Conservation (phyloP, 192 early-diverging fungal species). For the Gigaspora rosea region DNA sequence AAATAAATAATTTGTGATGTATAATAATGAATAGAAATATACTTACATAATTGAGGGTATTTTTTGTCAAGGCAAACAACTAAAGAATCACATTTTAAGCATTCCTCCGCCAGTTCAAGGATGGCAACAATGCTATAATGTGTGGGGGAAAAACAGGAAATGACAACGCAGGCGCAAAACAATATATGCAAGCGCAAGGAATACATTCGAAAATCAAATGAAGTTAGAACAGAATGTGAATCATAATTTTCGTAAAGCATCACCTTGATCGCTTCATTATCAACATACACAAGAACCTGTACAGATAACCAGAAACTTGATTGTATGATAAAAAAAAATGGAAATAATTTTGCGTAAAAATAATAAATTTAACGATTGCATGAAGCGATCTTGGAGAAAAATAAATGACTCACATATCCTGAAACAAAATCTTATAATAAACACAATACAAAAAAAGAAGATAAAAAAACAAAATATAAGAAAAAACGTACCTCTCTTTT, state of each 20-base stretch:
- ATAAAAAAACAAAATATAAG: background rate
- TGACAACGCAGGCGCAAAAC: conserved; percentile 2
- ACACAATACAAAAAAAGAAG: background rate
- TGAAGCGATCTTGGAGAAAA: background rate
- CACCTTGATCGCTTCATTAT: background rate
- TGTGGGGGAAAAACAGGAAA: background rate
- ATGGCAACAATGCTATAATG: conserved; percentile 20
- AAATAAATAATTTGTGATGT: background rate
- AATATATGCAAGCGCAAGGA: background rate
- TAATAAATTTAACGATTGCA: too few species aligned
- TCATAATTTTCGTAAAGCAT: background rate
- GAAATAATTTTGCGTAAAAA: too few species aligned
- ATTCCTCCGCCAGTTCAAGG: conserved; percentile 30
- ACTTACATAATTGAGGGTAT: background rate
- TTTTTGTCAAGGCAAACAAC: conserved; percentile 25
- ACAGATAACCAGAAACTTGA: background rate
- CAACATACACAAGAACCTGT: background rate
- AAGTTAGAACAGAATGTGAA: conserved; percentile 17
- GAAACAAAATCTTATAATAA: background rate
- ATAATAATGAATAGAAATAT: background rate
- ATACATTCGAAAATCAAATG: background rate
- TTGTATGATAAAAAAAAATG: too few species aligned
- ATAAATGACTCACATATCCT: background rate
- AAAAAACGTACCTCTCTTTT: conserved; percentile 16
- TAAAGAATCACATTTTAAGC: conserved; percentile 6